A percentile compares a stretch with the other conserved stretches of the same genome.
These are phyloP conservation scores for Pseudozyma tsukubaensis DNA, from an alignment of 1,284 basidiomycete species.

Conservation along the genomic window DNA sequence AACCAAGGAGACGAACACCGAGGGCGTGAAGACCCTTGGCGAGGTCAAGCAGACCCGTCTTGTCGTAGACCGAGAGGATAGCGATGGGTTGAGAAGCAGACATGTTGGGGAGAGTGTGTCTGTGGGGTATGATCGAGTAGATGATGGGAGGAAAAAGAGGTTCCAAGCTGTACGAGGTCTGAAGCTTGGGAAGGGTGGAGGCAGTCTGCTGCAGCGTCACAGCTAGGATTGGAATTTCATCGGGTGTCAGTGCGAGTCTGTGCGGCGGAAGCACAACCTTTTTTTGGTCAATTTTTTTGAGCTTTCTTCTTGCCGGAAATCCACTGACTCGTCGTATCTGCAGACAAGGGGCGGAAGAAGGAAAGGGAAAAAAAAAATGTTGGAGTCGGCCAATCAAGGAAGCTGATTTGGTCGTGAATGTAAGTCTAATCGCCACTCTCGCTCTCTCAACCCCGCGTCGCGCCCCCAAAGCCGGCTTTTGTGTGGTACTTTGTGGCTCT, in stretches of 20 bases:
- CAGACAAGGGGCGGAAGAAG: background rate
- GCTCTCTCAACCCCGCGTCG: constrained; percentile 7
- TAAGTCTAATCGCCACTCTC: constrained; percentile 1
- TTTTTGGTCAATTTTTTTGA: constrained; percentile 8
- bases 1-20: constrained; percentile 90
- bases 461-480: background rate
- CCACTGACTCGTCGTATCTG: constrained; percentile 15
- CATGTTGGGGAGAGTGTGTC: constrained; percentile 20
- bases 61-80: constrained; percentile 96
- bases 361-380: constrained; percentile 12
- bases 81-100: constrained; percentile 71
- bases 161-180: constrained; percentile 2
- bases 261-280: constrained; percentile 4
- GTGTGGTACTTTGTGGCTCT: background rate
- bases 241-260: constrained; percentile 3
- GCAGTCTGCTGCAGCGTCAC: too few relatives aligned
- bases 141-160: constrained; percentile 11
- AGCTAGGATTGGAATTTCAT: constrained; percentile 5
- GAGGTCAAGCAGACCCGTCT: constrained; percentile 87
- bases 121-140: constrained; percentile 8
- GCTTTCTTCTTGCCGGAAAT: constrained; percentile 14
- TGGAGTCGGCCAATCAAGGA: constrained; percentile 23
- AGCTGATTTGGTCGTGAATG: constrained; percentile 16
- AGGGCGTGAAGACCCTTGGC: constrained; percentile 83
- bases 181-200: background rate